Conservation (phyloP, 2,329 filamentous ascomycete genomes). For the Epichloe hybrida region DNA sequence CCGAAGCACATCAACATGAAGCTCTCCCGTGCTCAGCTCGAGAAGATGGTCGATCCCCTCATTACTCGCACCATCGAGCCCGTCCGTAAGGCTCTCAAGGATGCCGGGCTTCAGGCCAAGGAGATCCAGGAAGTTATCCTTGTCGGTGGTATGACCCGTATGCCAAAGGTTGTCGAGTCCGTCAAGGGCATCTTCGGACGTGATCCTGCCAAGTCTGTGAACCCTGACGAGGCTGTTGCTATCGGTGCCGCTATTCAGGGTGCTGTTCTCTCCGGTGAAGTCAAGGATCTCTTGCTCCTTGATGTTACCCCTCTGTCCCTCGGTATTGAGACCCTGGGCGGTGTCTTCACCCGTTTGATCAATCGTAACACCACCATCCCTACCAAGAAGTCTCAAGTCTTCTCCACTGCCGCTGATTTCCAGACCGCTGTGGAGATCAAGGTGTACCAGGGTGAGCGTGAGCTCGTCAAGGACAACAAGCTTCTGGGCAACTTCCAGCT, state of each 20-base stretch:
- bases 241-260: conserved; percentile 96
- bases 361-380: conserved; percentile 99
- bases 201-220: conserved; percentile 94
- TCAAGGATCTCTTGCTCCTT: conserved; percentile 88
- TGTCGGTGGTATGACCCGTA: conserved; percentile 97
- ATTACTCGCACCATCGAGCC: conserved; percentile 80
- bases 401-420: conserved; percentile 96
- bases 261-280: conserved; percentile 90
- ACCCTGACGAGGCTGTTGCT: conserved; percentile 95
- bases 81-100: conserved; percentile 93
- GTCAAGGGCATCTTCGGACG: conserved; percentile 96
- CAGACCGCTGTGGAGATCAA: conserved; percentile 99
- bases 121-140: conserved; percentile 97
- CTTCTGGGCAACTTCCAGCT: conserved; percentile 98
- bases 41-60: conserved; percentile 81
- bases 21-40: conserved; percentile 83
- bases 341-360: conserved; percentile 96
- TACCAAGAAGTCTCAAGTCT: conserved; percentile 97
- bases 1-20: conserved; percentile 98
- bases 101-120: conserved; percentile 79
- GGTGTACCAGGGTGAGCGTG: conserved; percentile 99
- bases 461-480: conserved; percentile 98
- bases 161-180: conserved; percentile 94
- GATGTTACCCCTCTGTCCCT: conserved; percentile 94
- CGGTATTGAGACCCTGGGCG: conserved; percentile 95